Base-by-base conservation (phyloP, 2,329 filamentous ascomycete genomes). In the Neonectria punicea region DNA sequence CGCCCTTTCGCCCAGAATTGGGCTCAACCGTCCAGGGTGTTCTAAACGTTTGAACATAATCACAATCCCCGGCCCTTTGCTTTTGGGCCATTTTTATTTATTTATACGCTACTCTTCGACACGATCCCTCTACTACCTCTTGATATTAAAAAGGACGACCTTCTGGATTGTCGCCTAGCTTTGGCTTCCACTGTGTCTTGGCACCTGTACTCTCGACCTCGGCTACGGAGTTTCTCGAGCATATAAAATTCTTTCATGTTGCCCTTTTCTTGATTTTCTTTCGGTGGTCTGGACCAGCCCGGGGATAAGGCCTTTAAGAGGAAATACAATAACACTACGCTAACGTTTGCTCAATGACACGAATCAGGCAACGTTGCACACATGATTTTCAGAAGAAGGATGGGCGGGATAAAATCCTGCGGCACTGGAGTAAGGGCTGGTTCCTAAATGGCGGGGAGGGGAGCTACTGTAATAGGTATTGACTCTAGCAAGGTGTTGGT, bases 41-140 rank as follows among this genome's bases (percentile, higher is more conserved):
- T 66, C 41, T 46, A 41, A 54, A 46, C 54, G 22, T 61, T 60
- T 49, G 58, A 58, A 56, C 30, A 61, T 63, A 58, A 57, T 59
- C 54, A 36, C 44, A 57, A 49, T 43, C 34, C 54, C 49, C 53
- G 8, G 49, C 57, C 60, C 46, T 53, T 59, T 57, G 41, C 20
- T 22, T 56, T n/a, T 34, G 56, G 53, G 59, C 39, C 58, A 41
- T 30, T 53, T 58, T 51, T 43, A n/a, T 61, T 63, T 36, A 55
- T 61, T 63, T 41, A 55, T 58, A 28, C 34, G 18, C 62, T 63
- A 47, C 41, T 51, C 47, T 68, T 65, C 49, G 32, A 57, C 18
- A 57, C 66, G 54, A 63, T 68, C 65, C 61, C 53, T 69, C 51
- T 18, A 50, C 36, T 41, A 49, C 50, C 58, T 57, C 30, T 65